phyloP scores from a whole-genome alignment of 1,284 basidiomycete species.

The Microbotryum silenes-acaulis region DNA sequence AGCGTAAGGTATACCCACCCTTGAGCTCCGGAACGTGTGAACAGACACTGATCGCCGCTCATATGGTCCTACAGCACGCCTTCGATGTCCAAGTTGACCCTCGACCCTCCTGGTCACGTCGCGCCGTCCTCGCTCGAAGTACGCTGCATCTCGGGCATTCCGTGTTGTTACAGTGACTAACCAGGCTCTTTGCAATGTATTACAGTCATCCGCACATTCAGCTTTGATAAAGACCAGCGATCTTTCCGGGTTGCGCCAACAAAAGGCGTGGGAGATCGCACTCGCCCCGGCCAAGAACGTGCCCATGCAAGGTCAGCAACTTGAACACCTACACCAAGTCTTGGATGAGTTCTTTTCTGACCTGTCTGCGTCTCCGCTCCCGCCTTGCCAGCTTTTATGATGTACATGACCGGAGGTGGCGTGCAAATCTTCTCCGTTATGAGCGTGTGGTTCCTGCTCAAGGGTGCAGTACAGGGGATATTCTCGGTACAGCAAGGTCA shows the following conservation, averaged over 20 bases:
- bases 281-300: slow-evolving; percentile 37
- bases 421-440: slow-evolving; percentile 39
- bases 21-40: too few species aligned
- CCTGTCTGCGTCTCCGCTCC: background rate
- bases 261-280: slow-evolving; percentile 38
- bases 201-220: too few species aligned
- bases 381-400: slow-evolving; percentile 35
- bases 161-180: too few species aligned
- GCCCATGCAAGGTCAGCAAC: slow-evolving; percentile 35
- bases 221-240: slow-evolving; percentile 9
- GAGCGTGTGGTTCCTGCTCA: slow-evolving; percentile 37
- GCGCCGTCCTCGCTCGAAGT: too few species aligned
- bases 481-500: slow-evolving; percentile 33
- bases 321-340: too few species aligned
- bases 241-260: slow-evolving; percentile 27
- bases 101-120: too few species aligned
- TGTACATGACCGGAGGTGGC: slow-evolving; percentile 38
- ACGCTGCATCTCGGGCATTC: too few species aligned
- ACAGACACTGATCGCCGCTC: too few species aligned
- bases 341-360: background rate
- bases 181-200: too few species aligned
- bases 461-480: slow-evolving; percentile 34
- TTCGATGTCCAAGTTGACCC: too few species aligned
- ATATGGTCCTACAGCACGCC: too few species aligned
- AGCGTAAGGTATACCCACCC: too few species aligned